A percentile compares a stretch with the other conserved stretches of the same genome.
Conservation (phyloP, 2,329 filamentous ascomycete species). For the Westerdykella aurantiaca region DNA sequence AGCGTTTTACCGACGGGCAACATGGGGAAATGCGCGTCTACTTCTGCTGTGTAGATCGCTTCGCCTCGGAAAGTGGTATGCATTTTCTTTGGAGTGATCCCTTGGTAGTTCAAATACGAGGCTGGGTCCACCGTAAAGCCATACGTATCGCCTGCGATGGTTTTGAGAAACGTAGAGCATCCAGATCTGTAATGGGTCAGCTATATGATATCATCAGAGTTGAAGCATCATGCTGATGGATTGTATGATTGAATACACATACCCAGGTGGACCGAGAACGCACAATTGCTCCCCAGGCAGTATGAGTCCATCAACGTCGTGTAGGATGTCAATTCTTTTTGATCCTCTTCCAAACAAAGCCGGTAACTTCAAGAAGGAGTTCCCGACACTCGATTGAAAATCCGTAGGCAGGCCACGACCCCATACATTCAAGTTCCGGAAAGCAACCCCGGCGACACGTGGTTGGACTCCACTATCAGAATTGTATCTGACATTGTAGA, state of each 20-base stretch:
- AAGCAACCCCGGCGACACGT: slow-evolving; percentile 56
- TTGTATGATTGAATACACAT: not conserved
- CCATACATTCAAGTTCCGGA: slow-evolving; percentile 58
- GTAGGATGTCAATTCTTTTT: slow-evolving; percentile 60
- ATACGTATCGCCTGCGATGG: slow-evolving; percentile 73
- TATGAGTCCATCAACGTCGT: slow-evolving; percentile 60
- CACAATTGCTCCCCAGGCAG: slow-evolving; percentile 66
- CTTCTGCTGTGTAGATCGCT: slow-evolving; percentile 77
- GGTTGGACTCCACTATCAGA: slow-evolving; percentile 47
- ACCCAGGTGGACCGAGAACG: slow-evolving; percentile 60
- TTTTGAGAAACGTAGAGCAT: slow-evolving; percentile 78
- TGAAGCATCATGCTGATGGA: not conserved
- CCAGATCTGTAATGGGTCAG: slow-evolving; percentile 41
- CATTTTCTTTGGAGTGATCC: slow-evolving; percentile 65
- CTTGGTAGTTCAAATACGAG: slow-evolving; percentile 76
- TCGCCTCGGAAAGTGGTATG: slow-evolving; percentile 70
- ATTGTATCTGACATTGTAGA: slow-evolving; percentile 40
- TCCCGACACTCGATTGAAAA: slow-evolving; percentile 61
- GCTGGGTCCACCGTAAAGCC: slow-evolving; percentile 65
- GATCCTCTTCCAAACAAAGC: slow-evolving; percentile 43
- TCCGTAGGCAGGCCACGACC: slow-evolving; percentile 62
- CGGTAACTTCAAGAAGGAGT: slow-evolving; percentile 55
- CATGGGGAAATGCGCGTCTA: slow-evolving; percentile 73
- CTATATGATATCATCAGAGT: not conserved
- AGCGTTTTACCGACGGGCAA: slow-evolving; percentile 71